A percentile compares a stretch with the other conserved stretches of the same genome.
Evolutionary conservation across 2,329 filamentous ascomycete genomes (phyloP).

Genomic region (Aspergillus fijiensis): DNA sequence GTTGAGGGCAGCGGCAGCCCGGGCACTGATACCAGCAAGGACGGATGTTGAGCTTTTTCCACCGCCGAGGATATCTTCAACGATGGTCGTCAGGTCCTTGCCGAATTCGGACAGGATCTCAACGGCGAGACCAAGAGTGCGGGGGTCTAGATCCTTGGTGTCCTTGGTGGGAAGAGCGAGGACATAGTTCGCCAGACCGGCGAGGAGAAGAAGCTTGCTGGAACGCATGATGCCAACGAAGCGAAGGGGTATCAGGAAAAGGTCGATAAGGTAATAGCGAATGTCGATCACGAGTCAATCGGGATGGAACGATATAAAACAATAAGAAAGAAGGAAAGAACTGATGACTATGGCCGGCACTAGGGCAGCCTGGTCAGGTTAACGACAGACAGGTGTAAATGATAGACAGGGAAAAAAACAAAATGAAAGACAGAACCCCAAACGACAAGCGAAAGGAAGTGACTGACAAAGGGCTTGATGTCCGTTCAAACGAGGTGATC

Average conservation of each 20-base stretch:
- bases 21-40: conserved; percentile 32
- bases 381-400: conserved; percentile 37
- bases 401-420: conserved; percentile 12
- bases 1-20: conserved; percentile 37
- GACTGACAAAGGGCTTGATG: conserved; percentile 25
- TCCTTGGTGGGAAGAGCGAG: conserved; percentile 34
- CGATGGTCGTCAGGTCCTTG: conserved; percentile 23
- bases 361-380: conserved; percentile 24
- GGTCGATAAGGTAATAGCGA: conserved; percentile 12
- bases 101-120: conserved; percentile 20
- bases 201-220: conserved; percentile 32
- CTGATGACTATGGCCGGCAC: conserved; percentile 21
- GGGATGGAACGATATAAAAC: conserved; percentile 11
- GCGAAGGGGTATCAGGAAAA: conserved; percentile 21
- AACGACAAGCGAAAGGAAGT: conserved; percentile 21
- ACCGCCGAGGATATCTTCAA: conserved; percentile 26
- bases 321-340: conserved; percentile 17
- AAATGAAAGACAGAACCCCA: conserved; percentile 19
- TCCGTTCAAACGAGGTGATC: conserved; percentile 23
- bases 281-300: conserved; percentile 10
- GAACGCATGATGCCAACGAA: conserved; percentile 24
- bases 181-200: conserved; percentile 33
- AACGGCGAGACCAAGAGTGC: conserved; percentile 23
- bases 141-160: conserved; percentile 30
- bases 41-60: conserved; percentile 19